phyloP scores from a whole-genome alignment of 23 red algal genomes.

The Cyanidiococcus yangmingshanensis region DNA sequence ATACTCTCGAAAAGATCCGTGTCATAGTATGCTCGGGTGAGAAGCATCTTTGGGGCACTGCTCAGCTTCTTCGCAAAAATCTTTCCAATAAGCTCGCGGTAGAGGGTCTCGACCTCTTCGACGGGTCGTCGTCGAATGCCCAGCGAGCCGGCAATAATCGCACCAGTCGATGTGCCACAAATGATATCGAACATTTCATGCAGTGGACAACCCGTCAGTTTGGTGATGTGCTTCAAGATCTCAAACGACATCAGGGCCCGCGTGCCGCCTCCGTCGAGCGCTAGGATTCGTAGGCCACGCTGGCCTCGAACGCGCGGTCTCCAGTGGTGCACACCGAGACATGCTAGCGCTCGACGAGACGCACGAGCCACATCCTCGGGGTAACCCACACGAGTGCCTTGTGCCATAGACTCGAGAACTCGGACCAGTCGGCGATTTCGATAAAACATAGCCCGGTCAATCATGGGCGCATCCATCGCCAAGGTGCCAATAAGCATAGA shows the following conservation, averaged over 20 bases:
- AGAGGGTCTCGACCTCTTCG: constrained; percentile 85
- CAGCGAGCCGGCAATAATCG: constrained; percentile 74
- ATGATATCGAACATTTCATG: constrained; percentile 96
- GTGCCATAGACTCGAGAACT: constrained; percentile 44
- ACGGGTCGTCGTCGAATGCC: constrained; percentile 63
- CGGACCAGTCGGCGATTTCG: constrained; percentile 39
- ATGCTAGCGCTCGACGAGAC: constrained; percentile 56
- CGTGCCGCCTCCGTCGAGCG: constrained; percentile 89
- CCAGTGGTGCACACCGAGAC: constrained; percentile 82
- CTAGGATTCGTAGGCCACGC: constrained; percentile 69
- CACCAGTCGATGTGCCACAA: constrained; percentile 80
- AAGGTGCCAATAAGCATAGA: constrained; percentile 44
- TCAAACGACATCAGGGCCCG: constrained; percentile 88
- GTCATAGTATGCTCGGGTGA: constrained; percentile 86
- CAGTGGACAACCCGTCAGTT: constrained; percentile 69
- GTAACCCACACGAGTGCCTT: constrained; percentile 52
- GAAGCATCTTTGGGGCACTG: constrained; percentile 71
- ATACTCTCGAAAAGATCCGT: constrained; percentile 66
- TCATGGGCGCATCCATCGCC: constrained; percentile 22
- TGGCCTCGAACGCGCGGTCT: constrained; percentile 76
- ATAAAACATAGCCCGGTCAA: constrained; percentile 29
- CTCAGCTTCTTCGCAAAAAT: constrained; percentile 81
- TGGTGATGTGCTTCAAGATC: constrained; percentile 74
- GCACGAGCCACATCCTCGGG: constrained; percentile 60
- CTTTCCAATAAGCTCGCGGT: constrained; percentile 89